phyloP scores from a whole-genome alignment of 306 rosid species.

The Clitoria ternatea region DNA sequence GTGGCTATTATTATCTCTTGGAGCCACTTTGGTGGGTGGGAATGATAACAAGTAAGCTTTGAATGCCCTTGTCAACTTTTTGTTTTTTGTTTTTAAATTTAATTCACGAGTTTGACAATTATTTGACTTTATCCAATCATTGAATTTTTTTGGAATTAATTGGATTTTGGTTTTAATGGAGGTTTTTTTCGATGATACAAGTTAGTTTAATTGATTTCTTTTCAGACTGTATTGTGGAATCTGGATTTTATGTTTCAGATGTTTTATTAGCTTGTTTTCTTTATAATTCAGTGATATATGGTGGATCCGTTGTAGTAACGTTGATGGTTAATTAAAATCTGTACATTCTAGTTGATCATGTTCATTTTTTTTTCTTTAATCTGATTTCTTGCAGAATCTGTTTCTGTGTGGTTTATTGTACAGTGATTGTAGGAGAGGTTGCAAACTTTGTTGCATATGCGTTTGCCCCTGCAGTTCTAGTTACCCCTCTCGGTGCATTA shows the following conservation, averaged over 20 bases:
- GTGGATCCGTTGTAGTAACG: background rate
- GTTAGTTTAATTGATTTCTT: constrained; percentile 3
- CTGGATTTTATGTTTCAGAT: constrained; percentile 23
- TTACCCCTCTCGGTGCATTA: constrained; percentile 92
- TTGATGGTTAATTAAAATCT: background rate
- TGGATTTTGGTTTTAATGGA: background rate
- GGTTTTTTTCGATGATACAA: background rate
- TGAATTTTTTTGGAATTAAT: background rate
- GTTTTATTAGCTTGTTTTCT: constrained; percentile 7
- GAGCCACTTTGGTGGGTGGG: constrained; percentile 97
- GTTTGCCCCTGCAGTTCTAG: constrained; percentile 88
- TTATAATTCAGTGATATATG: background rate
- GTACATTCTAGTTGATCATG: background rate
- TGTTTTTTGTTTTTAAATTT: constrained; percentile 18
- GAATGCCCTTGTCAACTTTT: constrained; percentile 2
- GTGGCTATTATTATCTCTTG: constrained; percentile 78
- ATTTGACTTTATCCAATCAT: constrained; percentile 20
- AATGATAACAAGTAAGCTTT: constrained; percentile 62
- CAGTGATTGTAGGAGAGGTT: constrained; percentile 87
- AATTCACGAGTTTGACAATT: too few species aligned
- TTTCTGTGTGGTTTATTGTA: constrained; percentile 42
- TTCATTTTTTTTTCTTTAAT: constrained; percentile 23
- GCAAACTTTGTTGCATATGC: constrained; percentile 88
- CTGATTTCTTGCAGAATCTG: constrained; percentile 42
- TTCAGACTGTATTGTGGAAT: background rate